Conservation (phyloP, 805 yeast genomes). For the Metschnikowia santaceciliae region DNA sequence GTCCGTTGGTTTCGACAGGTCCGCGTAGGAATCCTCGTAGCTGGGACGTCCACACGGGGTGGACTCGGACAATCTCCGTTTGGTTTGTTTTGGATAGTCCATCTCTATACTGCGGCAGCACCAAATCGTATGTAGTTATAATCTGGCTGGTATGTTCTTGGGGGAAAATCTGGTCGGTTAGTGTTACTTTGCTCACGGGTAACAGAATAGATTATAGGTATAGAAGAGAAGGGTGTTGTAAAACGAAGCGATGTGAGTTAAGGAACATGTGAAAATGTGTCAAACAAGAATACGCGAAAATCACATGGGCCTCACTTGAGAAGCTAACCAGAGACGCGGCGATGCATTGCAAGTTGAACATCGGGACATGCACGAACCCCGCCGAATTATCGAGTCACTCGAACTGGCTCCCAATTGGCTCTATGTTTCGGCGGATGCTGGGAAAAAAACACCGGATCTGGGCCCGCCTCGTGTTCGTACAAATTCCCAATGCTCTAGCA, state of each 20-base stretch:
- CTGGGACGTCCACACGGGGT: slow-evolving; percentile 5
- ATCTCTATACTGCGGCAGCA: not conserved
- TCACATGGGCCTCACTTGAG: not conserved
- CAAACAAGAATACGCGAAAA: slow-evolving; percentile 4
- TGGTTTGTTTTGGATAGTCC: slow-evolving; percentile 10
- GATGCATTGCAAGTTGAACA: not conserved
- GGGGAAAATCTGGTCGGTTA: not conserved
- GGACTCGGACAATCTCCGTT: slow-evolving; percentile 13
- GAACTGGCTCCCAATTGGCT: not conserved
- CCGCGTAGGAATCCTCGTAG: not conserved
- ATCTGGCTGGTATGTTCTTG: not conserved
- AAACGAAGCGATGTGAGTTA: not conserved
- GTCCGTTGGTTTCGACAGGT: not conserved
- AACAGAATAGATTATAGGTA: not conserved
- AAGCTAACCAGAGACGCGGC: not conserved
- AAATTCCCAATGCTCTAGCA: not conserved
- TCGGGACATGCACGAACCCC: not conserved
- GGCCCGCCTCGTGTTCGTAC: not conserved
- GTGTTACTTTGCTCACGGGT: not conserved
- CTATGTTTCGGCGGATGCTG: not conserved
- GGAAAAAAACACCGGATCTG: not conserved
- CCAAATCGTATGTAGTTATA: not conserved
- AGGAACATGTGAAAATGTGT: slow-evolving; percentile 3
- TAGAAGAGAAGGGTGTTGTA: not conserved
- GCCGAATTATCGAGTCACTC: not conserved